Evolutionary conservation across 2,329 filamentous ascomycete species (phyloP).

Genomic region (Colletotrichum sp.): DNA sequence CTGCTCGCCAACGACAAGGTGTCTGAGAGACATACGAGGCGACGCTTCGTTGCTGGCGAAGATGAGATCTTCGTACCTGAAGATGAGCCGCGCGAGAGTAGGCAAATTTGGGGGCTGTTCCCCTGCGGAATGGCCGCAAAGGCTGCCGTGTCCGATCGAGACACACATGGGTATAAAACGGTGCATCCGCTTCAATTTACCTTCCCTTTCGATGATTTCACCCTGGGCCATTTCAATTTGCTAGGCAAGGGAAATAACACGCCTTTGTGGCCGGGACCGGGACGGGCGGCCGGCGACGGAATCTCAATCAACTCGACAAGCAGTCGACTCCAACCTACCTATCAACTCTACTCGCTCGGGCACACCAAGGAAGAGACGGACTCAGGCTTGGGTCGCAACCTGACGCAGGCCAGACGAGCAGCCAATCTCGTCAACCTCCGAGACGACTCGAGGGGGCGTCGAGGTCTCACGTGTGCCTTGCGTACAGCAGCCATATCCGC

Average conservation of each 20-base stretch:
- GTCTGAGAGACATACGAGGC: not conserved
- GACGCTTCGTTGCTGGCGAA: not conserved
- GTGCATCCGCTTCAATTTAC: not conserved
- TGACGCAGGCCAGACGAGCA: slow-evolving; percentile 15
- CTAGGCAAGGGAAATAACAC: not conserved
- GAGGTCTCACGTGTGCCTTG: slow-evolving; percentile 21
- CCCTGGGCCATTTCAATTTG: not conserved
- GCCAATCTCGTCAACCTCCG: slow-evolving; percentile 16
- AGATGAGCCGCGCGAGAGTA: not conserved
- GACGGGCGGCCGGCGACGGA: not conserved
- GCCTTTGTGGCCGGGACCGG: not conserved
- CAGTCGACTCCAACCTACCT: not conserved
- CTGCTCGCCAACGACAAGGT: not conserved
- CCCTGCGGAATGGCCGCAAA: not conserved
- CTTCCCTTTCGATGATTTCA: not conserved
- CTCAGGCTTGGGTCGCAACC: slow-evolving; percentile 17
- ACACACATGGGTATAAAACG: slow-evolving; percentile 7
- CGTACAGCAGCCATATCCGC: not conserved
- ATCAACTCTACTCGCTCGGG: slow-evolving; percentile 1
- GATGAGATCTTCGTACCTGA: not conserved
- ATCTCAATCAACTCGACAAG: not conserved
- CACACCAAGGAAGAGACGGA: slow-evolving; percentile 16
- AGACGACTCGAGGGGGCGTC: slow-evolving; percentile 2
- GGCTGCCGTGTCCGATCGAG: not conserved
- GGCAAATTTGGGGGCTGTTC: not conserved